Evolutionary conservation across 305 asterid species (phyloP).

Genomic region (Solanum hybrid): DNA sequence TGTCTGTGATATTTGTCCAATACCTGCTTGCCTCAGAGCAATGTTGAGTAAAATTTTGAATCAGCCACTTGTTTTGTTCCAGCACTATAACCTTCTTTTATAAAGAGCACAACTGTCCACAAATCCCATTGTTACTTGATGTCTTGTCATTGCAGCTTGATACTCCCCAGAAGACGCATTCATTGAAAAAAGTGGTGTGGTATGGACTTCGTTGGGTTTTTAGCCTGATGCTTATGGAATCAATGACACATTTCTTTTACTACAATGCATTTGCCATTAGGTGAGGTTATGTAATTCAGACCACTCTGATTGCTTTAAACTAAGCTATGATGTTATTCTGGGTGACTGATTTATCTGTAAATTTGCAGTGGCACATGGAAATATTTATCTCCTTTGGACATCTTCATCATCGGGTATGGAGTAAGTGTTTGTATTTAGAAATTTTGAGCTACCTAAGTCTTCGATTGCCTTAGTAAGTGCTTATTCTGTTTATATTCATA

Average conservation of each 20-base stretch:
- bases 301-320: neutral
- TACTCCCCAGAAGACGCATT: conserved; percentile 61
- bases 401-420: conserved; percentile 92
- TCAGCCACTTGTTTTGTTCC: neutral
- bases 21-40: neutral
- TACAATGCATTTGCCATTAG: conserved; percentile 91
- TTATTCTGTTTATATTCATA: neutral
- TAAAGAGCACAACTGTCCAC: neutral
- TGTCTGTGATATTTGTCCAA: neutral
- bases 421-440: conserved; percentile 38
- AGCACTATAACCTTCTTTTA: neutral
- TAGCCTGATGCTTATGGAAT: conserved; percentile 73
- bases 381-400: conserved; percentile 74
- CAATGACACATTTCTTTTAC: conserved; percentile 77
- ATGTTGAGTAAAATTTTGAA: neutral
- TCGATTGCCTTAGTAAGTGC: neutral
- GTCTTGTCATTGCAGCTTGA: conserved; percentile 54
- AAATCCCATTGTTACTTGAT: neutral
- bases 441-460: neutral
- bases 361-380: conserved; percentile 78
- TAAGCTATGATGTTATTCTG: neutral
- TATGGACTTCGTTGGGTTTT: conserved; percentile 83
- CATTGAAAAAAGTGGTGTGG: conserved; percentile 50
- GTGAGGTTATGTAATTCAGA: conserved; percentile 32
- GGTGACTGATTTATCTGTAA: conserved; percentile 10